Evolutionary conservation across 495 filamentous ascomycete genomes (phyloP).

Genomic region (Annulohypoxylon bovei): DNA sequence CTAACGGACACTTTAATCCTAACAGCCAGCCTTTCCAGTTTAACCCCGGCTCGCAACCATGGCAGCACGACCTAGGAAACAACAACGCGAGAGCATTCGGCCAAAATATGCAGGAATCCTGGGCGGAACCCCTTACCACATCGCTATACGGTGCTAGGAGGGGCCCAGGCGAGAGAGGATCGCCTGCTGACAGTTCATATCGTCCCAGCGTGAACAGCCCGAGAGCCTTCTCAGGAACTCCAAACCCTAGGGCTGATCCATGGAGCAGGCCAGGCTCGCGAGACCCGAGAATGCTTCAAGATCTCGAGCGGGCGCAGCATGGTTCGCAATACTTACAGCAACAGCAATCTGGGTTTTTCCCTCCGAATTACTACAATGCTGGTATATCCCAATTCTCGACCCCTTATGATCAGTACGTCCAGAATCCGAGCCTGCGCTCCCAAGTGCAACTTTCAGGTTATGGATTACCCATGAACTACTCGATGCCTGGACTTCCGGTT

Average conservation of each 20-base stretch:
- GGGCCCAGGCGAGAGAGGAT: constrained; percentile 47
- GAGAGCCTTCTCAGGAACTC: constrained; percentile 64
- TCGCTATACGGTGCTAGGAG: constrained; percentile 18
- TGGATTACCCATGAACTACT: constrained; percentile 51
- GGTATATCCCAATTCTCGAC: constrained; percentile 37
- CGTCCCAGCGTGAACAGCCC: constrained; percentile 66
- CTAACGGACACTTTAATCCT: constrained; percentile 33
- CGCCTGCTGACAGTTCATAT: constrained; percentile 65
- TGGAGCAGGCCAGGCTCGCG: constrained; percentile 53
- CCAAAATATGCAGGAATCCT: constrained; percentile 33
- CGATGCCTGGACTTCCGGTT: constrained; percentile 45
- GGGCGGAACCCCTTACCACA: constrained; percentile 7
- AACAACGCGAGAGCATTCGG: constrained; percentile 21
- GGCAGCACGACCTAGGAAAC: constrained; percentile 47
- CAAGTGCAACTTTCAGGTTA: constrained; percentile 45
- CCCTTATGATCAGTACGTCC: constrained; percentile 51
- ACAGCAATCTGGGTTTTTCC: constrained; percentile 39
- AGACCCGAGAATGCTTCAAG: constrained; percentile 45
- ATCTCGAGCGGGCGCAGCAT: constrained; percentile 45
- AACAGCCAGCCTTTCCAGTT: constrained; percentile 45
- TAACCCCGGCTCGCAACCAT: constrained; percentile 51
- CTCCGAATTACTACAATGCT: constrained; percentile 26
- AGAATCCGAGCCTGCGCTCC: constrained; percentile 44
- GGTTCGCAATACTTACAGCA: constrained; percentile 41
- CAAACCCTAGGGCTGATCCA: constrained; percentile 53